Percentiles rank a stretch among this genome's conserved stretches.
Conservation (phyloP, 805 yeast genomes). For the Cyberlindnera sargentensis region DNA sequence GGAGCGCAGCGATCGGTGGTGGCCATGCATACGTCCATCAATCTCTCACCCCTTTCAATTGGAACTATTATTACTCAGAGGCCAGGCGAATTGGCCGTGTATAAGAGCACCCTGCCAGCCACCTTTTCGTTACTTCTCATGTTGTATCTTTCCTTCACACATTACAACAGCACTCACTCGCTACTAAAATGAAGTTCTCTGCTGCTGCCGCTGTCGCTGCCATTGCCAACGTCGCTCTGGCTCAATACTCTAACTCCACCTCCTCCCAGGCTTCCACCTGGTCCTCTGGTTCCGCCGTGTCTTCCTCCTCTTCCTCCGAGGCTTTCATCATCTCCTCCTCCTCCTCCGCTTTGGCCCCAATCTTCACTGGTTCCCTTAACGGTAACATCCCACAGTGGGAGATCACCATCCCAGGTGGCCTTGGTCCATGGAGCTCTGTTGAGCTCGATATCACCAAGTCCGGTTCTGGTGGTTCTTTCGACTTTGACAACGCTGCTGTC, state of each 20-base stretch:
- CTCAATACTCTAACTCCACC: conserved; percentile 9
- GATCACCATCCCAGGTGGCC: conserved; percentile 12
- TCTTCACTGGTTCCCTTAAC: conserved; percentile 9
- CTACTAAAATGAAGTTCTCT: no score
- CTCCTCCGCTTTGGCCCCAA: conserved; percentile 7
- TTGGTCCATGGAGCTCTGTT: conserved; percentile 16
- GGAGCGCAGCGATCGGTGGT: no score
- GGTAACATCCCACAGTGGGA: conserved; percentile 8
- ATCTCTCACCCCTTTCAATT: no score
- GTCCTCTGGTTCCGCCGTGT: background rate
- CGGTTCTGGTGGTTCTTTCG: conserved; percentile 6
- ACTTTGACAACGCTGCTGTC: conserved; percentile 3
- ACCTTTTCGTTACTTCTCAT: no score
- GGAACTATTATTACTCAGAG: no score
- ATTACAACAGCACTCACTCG: no score
- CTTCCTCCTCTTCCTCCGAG: conserved; percentile 2
- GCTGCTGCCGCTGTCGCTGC: background rate
- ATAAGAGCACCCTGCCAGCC: no score
- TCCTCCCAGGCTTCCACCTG: background rate
- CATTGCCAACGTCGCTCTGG: background rate
- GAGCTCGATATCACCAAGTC: conserved; percentile 6
- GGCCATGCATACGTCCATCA: no score
- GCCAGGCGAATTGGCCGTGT: no score
- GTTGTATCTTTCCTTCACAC: no score
- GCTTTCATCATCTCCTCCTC: conserved; percentile 1